Base-by-base conservation (phyloP, 2,329 filamentous ascomycete species). In the Pseudogymnoascus sp. region DNA sequence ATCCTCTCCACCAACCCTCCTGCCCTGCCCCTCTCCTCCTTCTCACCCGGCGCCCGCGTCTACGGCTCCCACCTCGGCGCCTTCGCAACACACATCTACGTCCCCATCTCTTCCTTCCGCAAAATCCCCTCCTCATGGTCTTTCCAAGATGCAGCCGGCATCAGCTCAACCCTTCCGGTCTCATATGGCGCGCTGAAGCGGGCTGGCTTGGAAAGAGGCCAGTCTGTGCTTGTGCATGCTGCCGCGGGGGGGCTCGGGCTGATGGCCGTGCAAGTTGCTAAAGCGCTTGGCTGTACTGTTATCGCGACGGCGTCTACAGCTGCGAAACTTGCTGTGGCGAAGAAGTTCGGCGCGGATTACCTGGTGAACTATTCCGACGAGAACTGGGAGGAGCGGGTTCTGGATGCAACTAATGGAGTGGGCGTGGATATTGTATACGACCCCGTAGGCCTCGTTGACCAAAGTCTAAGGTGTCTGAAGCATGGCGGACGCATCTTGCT, bases 351-450 rank as follows among this genome's bases (percentile, higher is more conserved):
- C 0, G 79, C 78, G 0, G 73, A 75, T 62, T 66, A 68, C 3
- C 75, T 74, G 60, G 72, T 84, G 30, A 70, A 79, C 66, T 78
- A 80, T 66, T 64, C 64, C 4, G 63, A 72, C 4, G 39, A 61
- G 11, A 71, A 74, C 0, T 87, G 83, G 84, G 79, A 79, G 68
- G 73, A 79, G n/a, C 67, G 74, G 12, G 79, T 86, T 2, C 72
- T 78, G n/a, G 70, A 72, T 2, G 65, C 79, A 19, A 85, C 82
- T 0, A 66, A 70, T 1, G 77, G 78, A 0, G 72, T 75, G 30
- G 84, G 84, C 0, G 83, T 82, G 1, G 78, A 86, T 72, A 76
- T 84, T 0, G 80, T 85, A 11, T 82, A 82, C 67, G 84, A 87
- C 72, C 77, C 79, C 6, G 82, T 85, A 9, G 83, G 84, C 0